A percentile compares a stretch with the other conserved stretches of the same genome.
Evolutionary conservation across 2,329 filamentous ascomycete genomes (phyloP).

Genomic region (Fusarium sp.): DNA sequence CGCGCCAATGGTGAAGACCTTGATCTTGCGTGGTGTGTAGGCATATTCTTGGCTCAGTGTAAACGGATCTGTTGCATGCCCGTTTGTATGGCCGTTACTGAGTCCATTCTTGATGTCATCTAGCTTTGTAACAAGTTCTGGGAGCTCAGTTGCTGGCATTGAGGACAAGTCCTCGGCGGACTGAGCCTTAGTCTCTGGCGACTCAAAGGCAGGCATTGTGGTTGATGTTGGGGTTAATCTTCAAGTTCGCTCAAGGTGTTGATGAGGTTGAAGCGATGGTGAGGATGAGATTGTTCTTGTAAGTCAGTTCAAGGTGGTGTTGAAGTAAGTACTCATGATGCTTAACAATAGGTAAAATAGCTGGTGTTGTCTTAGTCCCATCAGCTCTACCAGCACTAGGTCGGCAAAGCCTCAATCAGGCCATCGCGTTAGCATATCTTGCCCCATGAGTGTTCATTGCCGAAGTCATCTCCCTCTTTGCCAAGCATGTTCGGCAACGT

Average conservation of each 20-base stretch:
- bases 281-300: neutral
- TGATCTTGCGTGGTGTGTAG: conserved; percentile 45
- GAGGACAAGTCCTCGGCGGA: neutral
- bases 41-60: conserved; percentile 40
- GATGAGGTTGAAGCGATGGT: neutral
- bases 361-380: neutral
- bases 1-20: conserved; percentile 48
- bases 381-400: neutral
- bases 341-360: neutral
- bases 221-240: neutral
- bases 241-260: neutral
- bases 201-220: conserved; percentile 32
- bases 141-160: conserved; percentile 31
- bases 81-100: conserved; percentile 1
- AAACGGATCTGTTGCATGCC: conserved; percentile 40
- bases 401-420: neutral
- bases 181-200: conserved; percentile 12
- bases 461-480: neutral
- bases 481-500: neutral
- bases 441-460: neutral
- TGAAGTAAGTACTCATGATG: neutral
- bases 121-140: conserved; percentile 15
- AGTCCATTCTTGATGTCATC: neutral
- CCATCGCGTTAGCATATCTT: neutral
- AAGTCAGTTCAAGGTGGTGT: neutral